phyloP scores from a whole-genome alignment of 495 filamentous ascomycete species.

The Penicillium longicatenatum region DNA sequence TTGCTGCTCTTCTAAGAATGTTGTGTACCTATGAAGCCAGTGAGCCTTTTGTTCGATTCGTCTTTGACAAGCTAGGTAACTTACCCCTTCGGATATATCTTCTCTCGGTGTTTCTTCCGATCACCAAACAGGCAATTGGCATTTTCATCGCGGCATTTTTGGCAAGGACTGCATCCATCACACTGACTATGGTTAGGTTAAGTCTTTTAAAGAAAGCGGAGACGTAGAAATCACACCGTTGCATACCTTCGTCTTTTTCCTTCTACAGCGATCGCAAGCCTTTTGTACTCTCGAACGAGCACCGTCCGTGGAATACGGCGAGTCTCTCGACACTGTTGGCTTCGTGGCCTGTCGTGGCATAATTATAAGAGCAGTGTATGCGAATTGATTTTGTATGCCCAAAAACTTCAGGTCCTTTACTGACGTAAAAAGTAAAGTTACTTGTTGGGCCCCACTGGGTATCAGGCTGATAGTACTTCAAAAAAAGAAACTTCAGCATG shows the following conservation, averaged over 20 bases:
- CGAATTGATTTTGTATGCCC: not conserved
- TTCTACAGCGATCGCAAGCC: conserved; percentile 6
- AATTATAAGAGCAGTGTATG: not conserved
- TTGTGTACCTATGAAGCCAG: not conserved
- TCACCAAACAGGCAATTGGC: not conserved
- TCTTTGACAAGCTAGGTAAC: not conserved
- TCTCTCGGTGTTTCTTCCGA: not conserved
- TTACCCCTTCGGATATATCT: not conserved
- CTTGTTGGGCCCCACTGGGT: not conserved
- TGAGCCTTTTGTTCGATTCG: not conserved
- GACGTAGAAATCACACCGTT: not conserved
- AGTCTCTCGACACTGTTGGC: not conserved
- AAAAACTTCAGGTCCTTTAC: not conserved
- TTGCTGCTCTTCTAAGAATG: conserved; percentile 4
- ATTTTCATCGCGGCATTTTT: not conserved
- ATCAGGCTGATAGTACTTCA: not conserved
- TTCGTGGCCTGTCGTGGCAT: not conserved
- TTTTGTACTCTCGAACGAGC: not conserved
- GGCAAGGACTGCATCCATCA: not conserved
- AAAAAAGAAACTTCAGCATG: not conserved
- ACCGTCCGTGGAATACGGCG: not conserved
- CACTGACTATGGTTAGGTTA: not conserved
- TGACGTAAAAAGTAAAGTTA: not conserved
- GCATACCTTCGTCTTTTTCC: conserved; percentile 1
- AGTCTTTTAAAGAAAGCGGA: not conserved